A percentile compares a stretch with the other conserved stretches of the same genome.
Evolutionary conservation across 148 eudicot genomes (phyloP).

Genomic region (Nepenthes mirabilis): DNA sequence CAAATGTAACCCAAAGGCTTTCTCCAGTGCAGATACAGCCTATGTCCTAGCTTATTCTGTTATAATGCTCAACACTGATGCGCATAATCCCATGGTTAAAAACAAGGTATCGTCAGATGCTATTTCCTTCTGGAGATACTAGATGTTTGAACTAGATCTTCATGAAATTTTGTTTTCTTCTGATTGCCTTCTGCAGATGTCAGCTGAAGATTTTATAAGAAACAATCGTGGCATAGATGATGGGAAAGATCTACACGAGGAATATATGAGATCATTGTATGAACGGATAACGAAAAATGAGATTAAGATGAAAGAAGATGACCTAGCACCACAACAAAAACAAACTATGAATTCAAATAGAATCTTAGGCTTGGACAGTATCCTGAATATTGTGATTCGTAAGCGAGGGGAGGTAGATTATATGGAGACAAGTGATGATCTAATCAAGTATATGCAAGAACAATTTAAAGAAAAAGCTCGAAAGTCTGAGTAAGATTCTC

Average conservation of each 20-base stretch:
- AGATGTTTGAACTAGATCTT: neutral
- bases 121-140: conserved; percentile 1
- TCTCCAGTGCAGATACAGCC: conserved; percentile 96
- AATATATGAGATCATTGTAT: conserved; percentile 76
- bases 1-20: conserved; percentile 89
- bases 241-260: conserved; percentile 94
- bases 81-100: conserved; percentile 96
- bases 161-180: conserved; percentile 3
- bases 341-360: conserved; percentile 72
- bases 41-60: conserved; percentile 99
- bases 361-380: conserved; percentile 83
- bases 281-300: conserved; percentile 87
- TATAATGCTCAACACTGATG: conserved; percentile 96
- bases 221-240: conserved; percentile 99
- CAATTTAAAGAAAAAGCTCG: conserved; percentile 99
- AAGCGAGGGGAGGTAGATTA: conserved; percentile 69
- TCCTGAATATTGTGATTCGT: conserved; percentile 85
- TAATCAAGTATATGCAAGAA: conserved; percentile 93
- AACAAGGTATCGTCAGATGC: conserved; percentile 45
- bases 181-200: conserved; percentile 51
- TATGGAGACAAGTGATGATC: conserved; percentile 83
- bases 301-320: conserved; percentile 94
- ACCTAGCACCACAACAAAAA: conserved; percentile 60
- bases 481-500: conserved; percentile 82
- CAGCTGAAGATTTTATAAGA: conserved; percentile 86